phyloP scores from a whole-genome alignment of 257 asterid genomes.

The Plectranthus barbatus region DNA sequence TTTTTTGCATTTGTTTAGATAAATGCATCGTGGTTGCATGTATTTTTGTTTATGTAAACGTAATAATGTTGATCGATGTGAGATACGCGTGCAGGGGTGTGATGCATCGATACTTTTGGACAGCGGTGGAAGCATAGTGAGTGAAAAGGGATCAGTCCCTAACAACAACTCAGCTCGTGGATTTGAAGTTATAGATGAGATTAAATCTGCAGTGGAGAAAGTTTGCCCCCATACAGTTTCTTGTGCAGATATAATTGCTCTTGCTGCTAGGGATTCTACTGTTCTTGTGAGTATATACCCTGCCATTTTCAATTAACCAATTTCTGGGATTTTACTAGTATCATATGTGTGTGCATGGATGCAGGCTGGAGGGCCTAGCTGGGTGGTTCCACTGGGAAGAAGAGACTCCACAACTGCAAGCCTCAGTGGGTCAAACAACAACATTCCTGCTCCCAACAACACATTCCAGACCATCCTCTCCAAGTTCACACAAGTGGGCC shows the following conservation, averaged over 20 bases:
- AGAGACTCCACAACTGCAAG: conserved; percentile 41
- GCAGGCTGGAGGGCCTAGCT: conserved; percentile 44
- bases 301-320: too few relatives aligned
- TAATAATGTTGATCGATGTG: too few relatives aligned
- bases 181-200: too few relatives aligned
- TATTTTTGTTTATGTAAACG: too few relatives aligned
- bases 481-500: conserved; percentile 26
- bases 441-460: conserved; percentile 49
- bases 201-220: conserved; percentile 30
- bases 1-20: too few relatives aligned
- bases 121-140: conserved; percentile 13
- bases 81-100: conserved; percentile 31
- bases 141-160: conserved; percentile 40
- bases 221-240: conserved; percentile 44
- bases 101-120: conserved; percentile 52
- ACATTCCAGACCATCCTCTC: conserved; percentile 39
- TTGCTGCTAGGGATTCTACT: conserved; percentile 44
- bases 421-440: conserved; percentile 35
- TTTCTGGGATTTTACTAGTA: too few relatives aligned
- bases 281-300: conserved; percentile 36
- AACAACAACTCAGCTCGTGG: conserved; percentile 46
- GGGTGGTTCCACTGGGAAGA: conserved; percentile 52
- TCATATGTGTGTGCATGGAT: neutral
- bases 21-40: too few relatives aligned
- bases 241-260: too few relatives aligned